Conservation (phyloP, 306 rosid genomes). For the Trifolium dubium region DNA sequence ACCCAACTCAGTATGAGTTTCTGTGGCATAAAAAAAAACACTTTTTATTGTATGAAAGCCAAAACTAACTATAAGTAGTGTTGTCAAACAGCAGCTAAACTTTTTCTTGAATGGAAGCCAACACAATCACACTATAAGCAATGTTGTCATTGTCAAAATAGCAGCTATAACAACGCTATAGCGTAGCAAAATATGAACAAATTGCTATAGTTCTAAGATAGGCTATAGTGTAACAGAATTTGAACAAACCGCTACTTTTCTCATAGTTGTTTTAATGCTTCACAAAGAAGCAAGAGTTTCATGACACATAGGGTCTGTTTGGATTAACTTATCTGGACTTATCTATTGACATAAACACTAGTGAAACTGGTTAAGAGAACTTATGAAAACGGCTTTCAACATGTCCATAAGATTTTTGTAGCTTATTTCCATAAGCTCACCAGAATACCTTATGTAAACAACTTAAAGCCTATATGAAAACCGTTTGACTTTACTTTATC, state of each 20-base stretch:
- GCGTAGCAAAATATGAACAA: neutral
- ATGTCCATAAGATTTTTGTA: neutral
- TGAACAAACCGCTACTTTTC: neutral
- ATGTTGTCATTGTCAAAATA: neutral
- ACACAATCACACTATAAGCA: neutral
- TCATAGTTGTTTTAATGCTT: slow-evolving; percentile 6
- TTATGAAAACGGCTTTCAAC: neutral
- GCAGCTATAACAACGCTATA: neutral
- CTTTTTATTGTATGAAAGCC: neutral
- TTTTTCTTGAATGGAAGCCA: neutral
- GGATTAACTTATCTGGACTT: neutral
- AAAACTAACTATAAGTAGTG: neutral
- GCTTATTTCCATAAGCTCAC: neutral
- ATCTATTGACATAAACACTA: too few species aligned
- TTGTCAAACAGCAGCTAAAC: neutral
- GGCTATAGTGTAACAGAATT: neutral
- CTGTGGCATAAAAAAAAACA: neutral
- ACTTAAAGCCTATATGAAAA: neutral
- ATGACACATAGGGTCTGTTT: neutral
- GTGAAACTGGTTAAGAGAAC: neutral
- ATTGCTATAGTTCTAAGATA: neutral
- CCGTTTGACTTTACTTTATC: too few species aligned
- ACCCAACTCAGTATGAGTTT: neutral
- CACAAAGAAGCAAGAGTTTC: slow-evolving; percentile 19
- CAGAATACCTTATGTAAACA: neutral